phyloP scores from a whole-genome alignment of 371 early-diverging fungal genomes.

The Mortierella sp. region DNA sequence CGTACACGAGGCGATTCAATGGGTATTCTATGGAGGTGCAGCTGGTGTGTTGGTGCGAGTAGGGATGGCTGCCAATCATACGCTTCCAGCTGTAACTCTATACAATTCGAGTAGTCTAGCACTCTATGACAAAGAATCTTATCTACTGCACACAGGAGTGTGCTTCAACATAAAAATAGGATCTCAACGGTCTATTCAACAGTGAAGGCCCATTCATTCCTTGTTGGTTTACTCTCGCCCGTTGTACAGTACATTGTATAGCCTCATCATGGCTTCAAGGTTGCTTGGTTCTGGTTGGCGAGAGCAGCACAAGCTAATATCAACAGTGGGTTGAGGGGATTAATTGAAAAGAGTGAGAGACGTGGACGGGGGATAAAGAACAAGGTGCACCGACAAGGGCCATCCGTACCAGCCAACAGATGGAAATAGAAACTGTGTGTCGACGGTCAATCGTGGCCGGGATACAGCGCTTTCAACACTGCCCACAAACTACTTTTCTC shows the following conservation, averaged over 20 bases:
- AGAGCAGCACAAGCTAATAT: conserved; percentile 1
- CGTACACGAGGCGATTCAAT: conserved; percentile 4
- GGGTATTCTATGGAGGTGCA: neutral
- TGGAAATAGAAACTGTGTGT: conserved; percentile 7
- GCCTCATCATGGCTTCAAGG: conserved; percentile 4
- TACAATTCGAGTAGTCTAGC: neutral
- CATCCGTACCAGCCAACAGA: neutral
- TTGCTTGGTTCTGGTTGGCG: conserved; percentile 22
- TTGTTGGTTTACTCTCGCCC: too few relatives aligned
- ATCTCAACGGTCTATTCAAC: conserved; percentile 23
- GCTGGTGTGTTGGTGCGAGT: neutral
- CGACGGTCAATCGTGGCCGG: neutral
- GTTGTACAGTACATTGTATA: too few relatives aligned
- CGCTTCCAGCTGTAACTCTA: conserved; percentile 6
- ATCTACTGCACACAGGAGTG: conserved; percentile 17
- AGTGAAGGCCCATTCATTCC: neutral
- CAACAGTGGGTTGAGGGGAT: conserved; percentile 5
- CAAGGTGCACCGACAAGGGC: neutral
- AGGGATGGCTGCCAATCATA: conserved; percentile 16
- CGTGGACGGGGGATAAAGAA: neutral
- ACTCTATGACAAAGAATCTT: conserved; percentile 12
- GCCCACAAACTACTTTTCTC: conserved; percentile 2
- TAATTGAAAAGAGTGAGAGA: conserved; percentile 2
- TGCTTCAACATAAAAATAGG: conserved; percentile 31
- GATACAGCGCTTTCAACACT: too few relatives aligned